Evolutionary conservation across 1,284 basidiomycete genomes (phyloP).

Genomic region (Microbotryum intermedium): DNA sequence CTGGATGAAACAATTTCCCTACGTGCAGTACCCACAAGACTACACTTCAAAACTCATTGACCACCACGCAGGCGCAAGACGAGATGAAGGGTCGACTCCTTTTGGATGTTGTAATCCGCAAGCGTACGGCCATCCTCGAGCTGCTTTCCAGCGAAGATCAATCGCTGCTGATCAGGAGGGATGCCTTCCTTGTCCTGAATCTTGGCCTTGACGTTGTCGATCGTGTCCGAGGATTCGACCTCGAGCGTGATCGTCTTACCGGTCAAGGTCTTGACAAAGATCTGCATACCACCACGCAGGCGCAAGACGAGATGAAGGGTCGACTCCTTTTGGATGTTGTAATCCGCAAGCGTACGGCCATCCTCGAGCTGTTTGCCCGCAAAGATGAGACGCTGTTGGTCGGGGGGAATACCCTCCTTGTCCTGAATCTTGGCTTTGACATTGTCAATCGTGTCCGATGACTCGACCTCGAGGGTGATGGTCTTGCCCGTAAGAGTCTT

Average conservation of each 20-base stretch:
- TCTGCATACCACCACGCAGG: constrained; percentile 76
- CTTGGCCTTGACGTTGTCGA: constrained; percentile 56
- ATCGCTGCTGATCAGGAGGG: constrained; percentile 84
- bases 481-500: constrained; percentile 89
- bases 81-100: constrained; percentile 90
- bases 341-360: constrained; percentile 83
- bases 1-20: too few species aligned
- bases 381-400: constrained; percentile 89
- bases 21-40: too few species aligned
- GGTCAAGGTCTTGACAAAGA: constrained; percentile 91
- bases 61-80: constrained; percentile 79
- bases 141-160: constrained; percentile 88
- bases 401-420: constrained; percentile 52
- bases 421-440: constrained; percentile 52
- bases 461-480: constrained; percentile 85
- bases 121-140: constrained; percentile 92
- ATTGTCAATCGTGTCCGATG: constrained; percentile 67
- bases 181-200: constrained; percentile 39
- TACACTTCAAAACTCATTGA: constrained; percentile 80
- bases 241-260: constrained; percentile 93
- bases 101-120: constrained; percentile 91
- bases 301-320: constrained; percentile 93
- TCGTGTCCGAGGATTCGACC: constrained; percentile 81
- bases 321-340: constrained; percentile 93
- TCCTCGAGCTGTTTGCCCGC: constrained; percentile 92